A percentile compares a stretch with the other conserved stretches of the same genome.
Evolutionary conservation across 257 asterid genomes (phyloP).

Genomic region (Ligustrum vulgare): DNA sequence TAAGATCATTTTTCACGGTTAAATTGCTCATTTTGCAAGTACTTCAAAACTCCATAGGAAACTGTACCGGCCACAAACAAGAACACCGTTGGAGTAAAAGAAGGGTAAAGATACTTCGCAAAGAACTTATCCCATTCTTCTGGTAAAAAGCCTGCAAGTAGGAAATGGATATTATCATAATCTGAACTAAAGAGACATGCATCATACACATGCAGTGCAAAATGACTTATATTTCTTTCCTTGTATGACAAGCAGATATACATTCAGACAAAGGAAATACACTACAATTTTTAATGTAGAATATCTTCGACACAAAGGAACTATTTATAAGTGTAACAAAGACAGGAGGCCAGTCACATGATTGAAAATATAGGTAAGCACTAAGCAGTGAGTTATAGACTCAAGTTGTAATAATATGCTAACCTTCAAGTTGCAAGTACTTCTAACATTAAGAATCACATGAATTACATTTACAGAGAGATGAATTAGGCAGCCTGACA

Average conservation of each 20-base stretch:
- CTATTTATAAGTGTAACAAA: background rate
- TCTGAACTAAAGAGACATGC: background rate
- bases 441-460: background rate
- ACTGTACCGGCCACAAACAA: conserved; percentile 88
- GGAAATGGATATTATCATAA: background rate
- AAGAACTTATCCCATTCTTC: conserved; percentile 77
- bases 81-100: conserved; percentile 91
- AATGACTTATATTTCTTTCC: background rate
- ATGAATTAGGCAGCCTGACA: background rate
- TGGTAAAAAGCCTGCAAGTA: conserved; percentile 79
- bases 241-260: background rate
- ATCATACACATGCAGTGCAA: background rate
- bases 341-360: background rate
- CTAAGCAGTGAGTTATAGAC: background rate
- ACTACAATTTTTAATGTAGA: background rate
- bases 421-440: background rate
- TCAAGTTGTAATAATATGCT: background rate
- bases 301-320: background rate
- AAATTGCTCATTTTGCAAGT: conserved; percentile 65
- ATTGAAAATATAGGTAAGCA: background rate
- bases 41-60: conserved; percentile 73
- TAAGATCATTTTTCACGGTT: conserved; percentile 39
- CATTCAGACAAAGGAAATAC: background rate
- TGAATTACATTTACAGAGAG: background rate
- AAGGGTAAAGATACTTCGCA: conserved; percentile 86